phyloP scores from a whole-genome alignment of 257 asterid genomes.

The Solanum sejunctum region DNA sequence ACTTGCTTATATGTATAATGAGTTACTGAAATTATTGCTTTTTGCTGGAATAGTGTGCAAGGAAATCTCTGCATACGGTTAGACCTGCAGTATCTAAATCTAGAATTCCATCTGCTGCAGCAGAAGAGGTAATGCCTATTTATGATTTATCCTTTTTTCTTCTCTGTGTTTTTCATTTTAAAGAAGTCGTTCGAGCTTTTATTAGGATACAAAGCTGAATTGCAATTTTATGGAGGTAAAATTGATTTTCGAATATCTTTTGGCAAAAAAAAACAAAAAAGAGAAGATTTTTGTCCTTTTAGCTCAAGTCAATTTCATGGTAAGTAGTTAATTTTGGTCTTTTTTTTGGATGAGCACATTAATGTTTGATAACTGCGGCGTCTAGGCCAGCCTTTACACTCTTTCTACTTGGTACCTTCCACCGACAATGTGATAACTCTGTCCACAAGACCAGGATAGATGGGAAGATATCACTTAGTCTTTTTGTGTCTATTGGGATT shows the following conservation, averaged over 20 bases:
- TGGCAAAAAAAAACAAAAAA: neutral
- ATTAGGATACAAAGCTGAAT: neutral
- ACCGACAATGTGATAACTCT: neutral
- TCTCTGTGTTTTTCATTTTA: neutral
- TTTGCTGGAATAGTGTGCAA: slow-evolving; percentile 27
- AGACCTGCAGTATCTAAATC: slow-evolving; percentile 27
- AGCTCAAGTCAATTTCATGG: neutral
- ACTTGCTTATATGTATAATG: neutral
- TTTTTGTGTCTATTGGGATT: neutral
- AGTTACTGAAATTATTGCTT: neutral
- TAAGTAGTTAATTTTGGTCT: neutral
- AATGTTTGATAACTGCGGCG: neutral
- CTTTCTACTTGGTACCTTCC: neutral
- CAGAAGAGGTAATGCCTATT: slow-evolving; percentile 41
- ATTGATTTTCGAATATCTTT: neutral
- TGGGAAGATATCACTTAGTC: neutral
- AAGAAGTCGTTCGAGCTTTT: neutral
- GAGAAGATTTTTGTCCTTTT: neutral
- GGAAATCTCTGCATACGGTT: slow-evolving; percentile 35
- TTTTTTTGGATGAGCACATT: neutral
- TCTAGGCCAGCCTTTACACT: neutral
- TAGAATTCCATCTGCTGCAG: slow-evolving; percentile 19
- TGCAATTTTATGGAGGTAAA: neutral
- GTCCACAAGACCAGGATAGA: neutral
- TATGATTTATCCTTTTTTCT: neutral